These are phyloP conservation scores for Ceratobasidium theobromae DNA, from an alignment of 1,284 basidiomycete species.

Conservation along the genomic window DNA sequence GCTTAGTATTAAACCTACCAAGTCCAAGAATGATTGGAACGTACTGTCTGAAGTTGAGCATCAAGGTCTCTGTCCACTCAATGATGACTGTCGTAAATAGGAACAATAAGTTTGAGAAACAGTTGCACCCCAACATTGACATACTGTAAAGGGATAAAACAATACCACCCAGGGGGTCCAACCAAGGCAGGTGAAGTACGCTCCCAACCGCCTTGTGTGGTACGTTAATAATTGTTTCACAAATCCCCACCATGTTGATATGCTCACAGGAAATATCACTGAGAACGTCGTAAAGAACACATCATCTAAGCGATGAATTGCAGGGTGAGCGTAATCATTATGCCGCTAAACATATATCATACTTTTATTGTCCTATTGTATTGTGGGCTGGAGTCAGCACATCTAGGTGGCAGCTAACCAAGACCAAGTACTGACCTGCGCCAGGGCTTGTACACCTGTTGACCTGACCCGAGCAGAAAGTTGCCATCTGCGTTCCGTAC, in stretches of 20 bases:
- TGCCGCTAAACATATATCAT: not conserved
- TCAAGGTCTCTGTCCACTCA: constrained; percentile 29
- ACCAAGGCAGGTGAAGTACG: constrained; percentile 21
- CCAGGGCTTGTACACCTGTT: constrained; percentile 18
- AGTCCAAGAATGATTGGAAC: not conserved
- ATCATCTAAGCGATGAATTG: not conserved
- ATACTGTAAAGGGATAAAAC: constrained; percentile 30
- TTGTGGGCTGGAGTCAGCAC: not conserved
- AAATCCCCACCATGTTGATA: no score
- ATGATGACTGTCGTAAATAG: constrained; percentile 13
- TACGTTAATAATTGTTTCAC: no score
- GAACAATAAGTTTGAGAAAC: not conserved
- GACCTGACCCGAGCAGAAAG: constrained; percentile 23
- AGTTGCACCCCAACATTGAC: no score
- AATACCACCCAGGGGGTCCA: constrained; percentile 29
- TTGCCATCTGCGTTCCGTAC: not conserved
- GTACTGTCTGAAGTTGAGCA: constrained; percentile 26
- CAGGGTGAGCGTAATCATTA: not conserved
- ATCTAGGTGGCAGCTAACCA: not conserved
- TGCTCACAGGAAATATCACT: constrained; percentile 16
- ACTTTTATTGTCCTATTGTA: constrained; percentile 26
- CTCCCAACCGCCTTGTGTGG: no score
- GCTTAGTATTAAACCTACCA: not conserved
- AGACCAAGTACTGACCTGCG: not conserved
- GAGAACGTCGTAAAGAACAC: constrained; percentile 27